Percentiles rank a stretch among this genome's conserved stretches.
Conservation (phyloP, 2,329 filamentous ascomycete species). For the Bertia moriformis region DNA sequence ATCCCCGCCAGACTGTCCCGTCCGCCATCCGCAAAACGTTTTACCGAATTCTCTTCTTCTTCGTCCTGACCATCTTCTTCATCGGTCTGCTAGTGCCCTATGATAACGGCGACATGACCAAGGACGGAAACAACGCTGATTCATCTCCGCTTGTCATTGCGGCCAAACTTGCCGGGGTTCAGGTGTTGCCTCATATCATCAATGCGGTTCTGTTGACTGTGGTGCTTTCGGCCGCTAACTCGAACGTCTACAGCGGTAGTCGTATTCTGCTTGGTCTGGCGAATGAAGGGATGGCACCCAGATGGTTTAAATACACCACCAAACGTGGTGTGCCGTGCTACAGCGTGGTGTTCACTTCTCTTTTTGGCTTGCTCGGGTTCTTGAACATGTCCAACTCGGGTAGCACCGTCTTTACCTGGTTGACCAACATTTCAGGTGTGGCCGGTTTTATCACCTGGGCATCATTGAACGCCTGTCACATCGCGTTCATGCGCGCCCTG, state of each 20-base stretch:
- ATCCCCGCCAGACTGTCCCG: slow-evolving; percentile 38
- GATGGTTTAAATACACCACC: slow-evolving; percentile 42
- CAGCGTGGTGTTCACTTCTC: slow-evolving; percentile 35
- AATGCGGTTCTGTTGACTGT: slow-evolving; percentile 56
- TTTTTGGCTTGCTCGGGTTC: slow-evolving; percentile 53
- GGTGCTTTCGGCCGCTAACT: slow-evolving; percentile 46
- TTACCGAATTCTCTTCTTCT: slow-evolving; percentile 38
- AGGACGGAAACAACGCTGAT: slow-evolving; percentile 22
- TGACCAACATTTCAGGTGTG: slow-evolving; percentile 55
- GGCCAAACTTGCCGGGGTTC: slow-evolving; percentile 51
- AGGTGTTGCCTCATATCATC: slow-evolving; percentile 48
- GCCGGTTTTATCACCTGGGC: slow-evolving; percentile 43
- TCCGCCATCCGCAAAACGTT: slow-evolving; percentile 38
- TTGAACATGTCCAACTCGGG: slow-evolving; percentile 52
- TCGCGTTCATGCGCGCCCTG: slow-evolving; percentile 45
- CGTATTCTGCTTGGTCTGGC: slow-evolving; percentile 59
- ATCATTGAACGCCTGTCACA: slow-evolving; percentile 28
- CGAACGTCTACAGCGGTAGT: slow-evolving; percentile 51
- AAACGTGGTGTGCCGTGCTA: slow-evolving; percentile 45
- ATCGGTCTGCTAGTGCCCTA: slow-evolving; percentile 36
- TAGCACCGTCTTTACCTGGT: slow-evolving; percentile 54
- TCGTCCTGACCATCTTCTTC: slow-evolving; percentile 28
- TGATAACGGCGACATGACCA: slow-evolving; percentile 15
- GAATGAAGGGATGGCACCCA: slow-evolving; percentile 50
- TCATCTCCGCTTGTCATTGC: slow-evolving; percentile 53